A percentile compares a stretch with the other conserved stretches of the same genome.
Evolutionary conservation across 805 yeast species (phyloP).

Genomic region (Ogataea zsoltii): DNA sequence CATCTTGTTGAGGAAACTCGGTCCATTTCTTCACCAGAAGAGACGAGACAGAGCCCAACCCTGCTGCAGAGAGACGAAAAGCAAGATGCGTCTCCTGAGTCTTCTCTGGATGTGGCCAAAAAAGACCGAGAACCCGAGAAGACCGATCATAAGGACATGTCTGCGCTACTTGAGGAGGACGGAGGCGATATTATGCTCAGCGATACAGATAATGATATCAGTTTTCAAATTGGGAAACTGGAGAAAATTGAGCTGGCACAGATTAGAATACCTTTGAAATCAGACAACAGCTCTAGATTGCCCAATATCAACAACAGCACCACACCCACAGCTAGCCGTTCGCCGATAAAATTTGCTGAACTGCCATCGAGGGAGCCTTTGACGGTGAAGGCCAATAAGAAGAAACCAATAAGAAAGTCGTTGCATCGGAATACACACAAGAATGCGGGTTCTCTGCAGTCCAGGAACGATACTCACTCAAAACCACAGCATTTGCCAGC

Average conservation of each 20-base stretch:
- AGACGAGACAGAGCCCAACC: background rate
- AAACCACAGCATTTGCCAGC: background rate
- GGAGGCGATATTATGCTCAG: constrained; percentile 24
- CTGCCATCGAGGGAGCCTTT: constrained; percentile 36
- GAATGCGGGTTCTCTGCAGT: background rate
- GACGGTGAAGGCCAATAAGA: constrained; percentile 27
- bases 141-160: constrained; percentile 1
- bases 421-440: constrained; percentile 6
- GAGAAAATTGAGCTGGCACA: constrained; percentile 33
- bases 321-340: constrained; percentile 25
- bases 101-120: no score
- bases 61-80: background rate
- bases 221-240: constrained; percentile 27
- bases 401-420: constrained; percentile 28
- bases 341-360: constrained; percentile 35
- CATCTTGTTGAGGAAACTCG: no score
- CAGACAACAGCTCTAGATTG: constrained; percentile 12
- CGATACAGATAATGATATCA: constrained; percentile 27
- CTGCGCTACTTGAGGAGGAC: constrained; percentile 14
- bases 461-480: background rate
- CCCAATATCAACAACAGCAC: constrained; percentile 23
- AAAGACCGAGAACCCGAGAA: constrained; percentile 9
- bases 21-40: no score
- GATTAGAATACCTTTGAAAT: constrained; percentile 25
- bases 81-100: background rate